Conservation (phyloP, 2,329 filamentous ascomycete genomes). For the Lachnellula hyalina region DNA sequence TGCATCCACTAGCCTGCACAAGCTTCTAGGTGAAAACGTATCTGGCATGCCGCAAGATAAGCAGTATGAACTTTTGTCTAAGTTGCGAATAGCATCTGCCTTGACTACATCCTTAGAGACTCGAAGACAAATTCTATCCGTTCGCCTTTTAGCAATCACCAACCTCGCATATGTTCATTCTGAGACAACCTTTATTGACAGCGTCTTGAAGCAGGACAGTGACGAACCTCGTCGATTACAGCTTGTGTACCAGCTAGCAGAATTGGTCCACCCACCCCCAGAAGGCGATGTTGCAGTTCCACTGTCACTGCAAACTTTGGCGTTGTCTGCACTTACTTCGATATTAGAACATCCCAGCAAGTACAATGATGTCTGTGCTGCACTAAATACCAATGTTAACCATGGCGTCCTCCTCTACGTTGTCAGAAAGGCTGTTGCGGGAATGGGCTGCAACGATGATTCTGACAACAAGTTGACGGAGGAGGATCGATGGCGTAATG, state of each 20-base stretch:
- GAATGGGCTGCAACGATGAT: constrained; percentile 61
- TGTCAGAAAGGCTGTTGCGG: constrained; percentile 81
- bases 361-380: constrained; percentile 75
- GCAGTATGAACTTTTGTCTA: constrained; percentile 80
- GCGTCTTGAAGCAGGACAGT: constrained; percentile 78
- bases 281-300: constrained; percentile 65
- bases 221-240: constrained; percentile 88
- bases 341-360: constrained; percentile 75
- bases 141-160: constrained; percentile 79
- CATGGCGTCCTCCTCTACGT: constrained; percentile 93
- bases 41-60: constrained; percentile 64
- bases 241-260: constrained; percentile 84
- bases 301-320: constrained; percentile 73
- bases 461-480: constrained; percentile 55
- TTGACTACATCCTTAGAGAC: constrained; percentile 60
- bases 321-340: constrained; percentile 78
- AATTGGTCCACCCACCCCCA: constrained; percentile 79
- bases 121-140: constrained; percentile 70
- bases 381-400: constrained; percentile 93
- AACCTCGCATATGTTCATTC: constrained; percentile 87
- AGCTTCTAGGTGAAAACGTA: constrained; percentile 51
- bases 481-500: constrained; percentile 83
- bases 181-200: constrained; percentile 78
- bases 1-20: constrained; percentile 46
- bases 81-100: constrained; percentile 77